Base-by-base conservation (phyloP, 1,139 yeast genomes). In the Candida sanyaensis region DNA sequence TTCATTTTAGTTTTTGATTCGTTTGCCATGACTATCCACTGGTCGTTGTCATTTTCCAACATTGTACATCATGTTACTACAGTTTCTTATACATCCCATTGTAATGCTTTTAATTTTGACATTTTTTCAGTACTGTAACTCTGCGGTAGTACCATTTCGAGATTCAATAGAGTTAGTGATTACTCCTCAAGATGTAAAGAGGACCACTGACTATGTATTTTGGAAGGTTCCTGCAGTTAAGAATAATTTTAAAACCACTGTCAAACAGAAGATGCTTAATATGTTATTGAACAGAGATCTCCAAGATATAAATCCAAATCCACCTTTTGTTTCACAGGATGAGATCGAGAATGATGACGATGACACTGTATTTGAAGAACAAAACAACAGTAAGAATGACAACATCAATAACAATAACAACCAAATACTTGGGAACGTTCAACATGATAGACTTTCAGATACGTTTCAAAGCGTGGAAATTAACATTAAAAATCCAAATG, bases 321-420 rank as follows among this genome's bases (percentile, higher is more conserved):
- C 49, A 69, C 45, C 45, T 8, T 37, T 5, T 27, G 73, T 89
- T 90, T 44, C 82, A 85, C 37, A 84, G 90, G 57, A 91, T 90
- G 73, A 82, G 97, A 71, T 78, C 83, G 50, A 80, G 91, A 65
- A 91, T 97, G 64, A 88, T 92, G 67, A 83, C 90, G 86, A 82
- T 89, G 65, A 95, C 89, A 68, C 97, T 97, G 56, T 89, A 92
- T 65, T 86, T 88, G 75, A 92, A 89, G 82, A 92, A 91, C 73
- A 91, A 96, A 80, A 91, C 43, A 96, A 17, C 21, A 17, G 3
- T 17, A 17, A 17, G 21, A 17, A 17, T 17, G 3, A 17, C 3
- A 17, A 17, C 21, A 17, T 17, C 21, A 17, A 17, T 17, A 17
- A 17, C 21, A 17, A 3, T 97, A 27, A 93, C 91, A 60, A 78